Conservation (phyloP, 805 yeast species). For the Ogataea henricii region DNA sequence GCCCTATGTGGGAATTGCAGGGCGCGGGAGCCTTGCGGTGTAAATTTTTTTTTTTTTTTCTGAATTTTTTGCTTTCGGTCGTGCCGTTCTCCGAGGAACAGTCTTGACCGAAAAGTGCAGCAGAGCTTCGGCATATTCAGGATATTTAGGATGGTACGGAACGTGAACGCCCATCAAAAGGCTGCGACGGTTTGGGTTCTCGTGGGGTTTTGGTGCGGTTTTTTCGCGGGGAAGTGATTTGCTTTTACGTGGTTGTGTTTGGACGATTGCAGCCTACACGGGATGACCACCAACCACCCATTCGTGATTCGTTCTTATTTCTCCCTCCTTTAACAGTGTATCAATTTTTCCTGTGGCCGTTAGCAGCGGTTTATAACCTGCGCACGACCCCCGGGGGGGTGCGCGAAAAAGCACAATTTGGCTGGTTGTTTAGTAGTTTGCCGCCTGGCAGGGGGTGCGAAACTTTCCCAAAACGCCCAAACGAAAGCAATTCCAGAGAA, state of each 20-base stretch:
- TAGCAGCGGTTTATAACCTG: slow-evolving; percentile 1
- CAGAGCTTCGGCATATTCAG: slow-evolving; percentile 2
- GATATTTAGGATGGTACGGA: neutral
- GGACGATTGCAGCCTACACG: no score
- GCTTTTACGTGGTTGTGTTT: no score
- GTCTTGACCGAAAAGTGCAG: slow-evolving; percentile 21
- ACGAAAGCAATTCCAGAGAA: slow-evolving; percentile 2
- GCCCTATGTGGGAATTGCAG: slow-evolving; percentile 1
- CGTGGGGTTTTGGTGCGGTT: no score
- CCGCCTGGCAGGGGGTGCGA: slow-evolving; percentile 4
- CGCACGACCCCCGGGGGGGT: slow-evolving; percentile 3
- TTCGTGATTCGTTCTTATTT: no score
- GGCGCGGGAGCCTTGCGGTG: slow-evolving; percentile 2
- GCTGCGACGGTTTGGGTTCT: no score
- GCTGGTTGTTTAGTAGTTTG: neutral
- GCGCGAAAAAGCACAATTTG: neutral
- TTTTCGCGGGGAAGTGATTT: no score
- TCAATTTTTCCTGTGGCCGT: slow-evolving; percentile 2
- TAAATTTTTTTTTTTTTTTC: no score
- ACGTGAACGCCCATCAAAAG: neutral
- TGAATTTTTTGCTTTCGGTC: no score
- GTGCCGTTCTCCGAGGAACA: slow-evolving; percentile 11
- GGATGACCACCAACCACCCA: neutral
- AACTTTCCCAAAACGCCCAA: neutral
- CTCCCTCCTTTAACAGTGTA: neutral